Base-by-base conservation (phyloP, 2,329 filamentous ascomycete genomes). In the Fusarium sp. region DNA sequence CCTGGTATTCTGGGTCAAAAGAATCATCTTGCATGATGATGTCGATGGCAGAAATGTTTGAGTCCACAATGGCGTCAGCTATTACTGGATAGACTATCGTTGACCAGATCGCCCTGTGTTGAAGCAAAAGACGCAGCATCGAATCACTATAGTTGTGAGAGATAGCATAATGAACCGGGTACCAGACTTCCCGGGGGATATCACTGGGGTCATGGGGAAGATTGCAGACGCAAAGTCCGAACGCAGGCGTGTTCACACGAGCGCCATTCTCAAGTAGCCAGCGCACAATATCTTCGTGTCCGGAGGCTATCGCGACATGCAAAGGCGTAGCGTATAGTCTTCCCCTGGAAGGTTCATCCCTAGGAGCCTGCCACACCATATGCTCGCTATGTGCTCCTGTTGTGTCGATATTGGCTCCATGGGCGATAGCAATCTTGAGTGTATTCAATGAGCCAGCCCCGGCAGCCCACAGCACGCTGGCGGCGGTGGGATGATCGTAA, bases 231-330 rank as follows among this genome's bases (percentile, higher is more conserved):
- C 60, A 63, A 9, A 50, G 20, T 5, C 4, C 7, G 7, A 9
- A 5, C 15, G 60, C 33, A 17, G 45, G 45, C 14, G 26, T 10
- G 6, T 61, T 17, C 11, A 63, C 8, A 2, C 30, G 40, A 26
- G 49, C 56, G n/a, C 49, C 56, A n/a, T 47, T 43, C n/a, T 61
- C 56, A 17, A 61, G 40, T n/a, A 63, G 56, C 56, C 45, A 61
- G 9, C 13, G n/a, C 9, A 51, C 56, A n/a, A 63, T 33, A n/a
- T 63, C 44, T 8, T 53, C 45, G 14, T 55, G 33, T 7, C 33
- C n/a, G 4, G 37, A 14, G n/a, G 15, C 8, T 17, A 46, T 22
- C 7, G 60, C 56, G 15, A 50, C 11, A 26, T 63, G 60, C 17
- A 63, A 35, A n/a, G 56, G 60, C 6, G 60, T 24, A 4, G 33